Conservation (phyloP, 2,329 filamentous ascomycete genomes). For the Onygenales sp. region DNA sequence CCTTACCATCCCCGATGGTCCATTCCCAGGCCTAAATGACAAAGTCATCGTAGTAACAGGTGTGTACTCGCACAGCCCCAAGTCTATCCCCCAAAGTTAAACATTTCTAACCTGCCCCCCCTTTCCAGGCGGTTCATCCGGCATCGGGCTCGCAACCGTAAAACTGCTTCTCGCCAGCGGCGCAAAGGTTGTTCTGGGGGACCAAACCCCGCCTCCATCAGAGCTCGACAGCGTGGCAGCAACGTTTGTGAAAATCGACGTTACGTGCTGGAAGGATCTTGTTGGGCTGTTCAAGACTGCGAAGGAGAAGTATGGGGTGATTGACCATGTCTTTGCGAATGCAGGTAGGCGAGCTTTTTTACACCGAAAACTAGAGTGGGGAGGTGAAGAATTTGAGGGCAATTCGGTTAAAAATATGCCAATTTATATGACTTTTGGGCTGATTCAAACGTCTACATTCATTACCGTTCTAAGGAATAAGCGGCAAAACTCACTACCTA, state of each 20-base stretch:
- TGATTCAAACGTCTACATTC: neutral
- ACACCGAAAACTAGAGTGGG: neutral
- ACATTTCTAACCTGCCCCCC: neutral
- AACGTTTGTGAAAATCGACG: slow-evolving; percentile 38
- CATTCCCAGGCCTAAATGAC: slow-evolving; percentile 35
- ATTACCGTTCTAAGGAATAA: slow-evolving; percentile 32
- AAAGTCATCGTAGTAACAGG: slow-evolving; percentile 47
- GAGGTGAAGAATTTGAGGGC: too few relatives aligned
- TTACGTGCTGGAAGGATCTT: slow-evolving; percentile 43
- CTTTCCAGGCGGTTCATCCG: slow-evolving; percentile 45
- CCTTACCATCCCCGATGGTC: slow-evolving; percentile 36
- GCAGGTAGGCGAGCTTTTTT: slow-evolving; percentile 21
- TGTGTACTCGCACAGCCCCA: slow-evolving; percentile 14
- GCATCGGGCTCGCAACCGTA: slow-evolving; percentile 51
- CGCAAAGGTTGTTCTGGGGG: slow-evolving; percentile 47
- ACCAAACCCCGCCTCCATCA: slow-evolving; percentile 37
- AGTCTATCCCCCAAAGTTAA: too few relatives aligned
- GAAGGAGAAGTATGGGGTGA: slow-evolving; percentile 31
- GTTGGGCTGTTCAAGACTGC: slow-evolving; percentile 43
- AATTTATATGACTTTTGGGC: too few relatives aligned
- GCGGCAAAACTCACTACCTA: slow-evolving; percentile 39
- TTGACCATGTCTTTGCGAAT: slow-evolving; percentile 45
- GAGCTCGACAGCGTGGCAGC: slow-evolving; percentile 15
- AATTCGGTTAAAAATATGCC: too few relatives aligned
- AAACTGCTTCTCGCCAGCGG: slow-evolving; percentile 43